Evolutionary conservation across 1,284 basidiomycete species (phyloP), one percentile per base, ranked within the genome.

Genomic region (Ceratorhiza oryzae-sativae): DNA sequence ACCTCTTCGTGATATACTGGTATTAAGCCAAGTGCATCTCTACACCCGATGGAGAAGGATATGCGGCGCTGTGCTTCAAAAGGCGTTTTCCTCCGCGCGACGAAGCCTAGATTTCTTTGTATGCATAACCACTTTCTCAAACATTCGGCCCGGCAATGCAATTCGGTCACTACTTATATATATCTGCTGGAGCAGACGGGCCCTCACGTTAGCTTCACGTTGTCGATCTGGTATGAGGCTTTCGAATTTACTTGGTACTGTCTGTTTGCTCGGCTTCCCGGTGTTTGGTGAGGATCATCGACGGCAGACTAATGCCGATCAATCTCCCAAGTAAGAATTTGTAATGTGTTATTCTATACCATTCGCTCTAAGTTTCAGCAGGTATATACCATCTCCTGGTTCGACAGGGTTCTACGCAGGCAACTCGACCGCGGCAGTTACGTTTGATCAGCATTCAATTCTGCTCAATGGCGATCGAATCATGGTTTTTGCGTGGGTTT

Each of bases 391-490:
- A 3, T 74, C 72, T 10, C 53, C 75, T 68, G 77, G 77, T 9
- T 76, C 76, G 6, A 73, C 77, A 18, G 77, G 77, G 30, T 83
- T 83, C 71, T 83, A 83, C 71, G 75, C 80, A 58, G 81, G 81
- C 1, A 78, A 80, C 71, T 82, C 81, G 0, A 78, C 77, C 34
- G 79, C 82, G 12, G 77, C 81, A 4, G 82, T 83, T 2, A 82
- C 82, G 1, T 78, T 83, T 45, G 71, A 72, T 46, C 58, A 62
- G 30, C 49, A 72, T 48, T 72, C 71, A 20, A 62, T 72, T 20
- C 51, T 72, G 6, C 48, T 72, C 23, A 61, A 72, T 58, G 60
- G 60, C 27, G 42, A 53, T 32, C 51, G 60, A 12, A 58, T 62
- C 20, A 59, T 51, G 56, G 48, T 71, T 8, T 60, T 60, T 36